Base-by-base conservation (phyloP, 1,284 basidiomycete genomes). In the Rhizoctonia solani region DNA sequence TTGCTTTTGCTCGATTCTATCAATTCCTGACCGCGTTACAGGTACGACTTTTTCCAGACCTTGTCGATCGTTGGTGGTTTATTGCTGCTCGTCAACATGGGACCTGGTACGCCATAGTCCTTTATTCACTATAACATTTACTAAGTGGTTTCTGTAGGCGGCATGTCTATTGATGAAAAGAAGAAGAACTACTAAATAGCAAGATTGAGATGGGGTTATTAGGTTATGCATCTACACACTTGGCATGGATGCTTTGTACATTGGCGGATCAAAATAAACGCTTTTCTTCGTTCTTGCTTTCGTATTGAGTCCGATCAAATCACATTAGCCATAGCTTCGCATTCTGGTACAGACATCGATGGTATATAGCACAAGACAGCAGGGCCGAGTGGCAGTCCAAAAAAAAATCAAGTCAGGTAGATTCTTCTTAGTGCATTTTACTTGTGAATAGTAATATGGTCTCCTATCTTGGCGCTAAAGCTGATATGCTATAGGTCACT, bases 161-260 rank as follows among this genome's bases (percentile, higher is more conserved):
- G 96, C 71, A 83, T 98, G 72, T 98, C 96, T 6, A 92, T 99
- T 69, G 97, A 99, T 80, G 95, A 98, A 83, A 98, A 98, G 85
- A 98, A 98, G 85, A 98, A 98, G 86, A 94, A 87, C 30, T 93
- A 84, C 65, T 72, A 59, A 72, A 11, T 34, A 34, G 11, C 4
- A 11, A 34, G 32, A 11, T 4, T 4, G 53, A 13, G 29, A 6
- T 34, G 34, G 49, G 39, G 39, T 27, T 39, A 21, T 32, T 19
- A n/a, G 4, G 32, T 14, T 39, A 19, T 39, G 11, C 34, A 25
- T 32, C 34, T 54, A 21, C 29, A 19, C 53, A 32, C 29, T 21
- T 32, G 14, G 25, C 14, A 53, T 27, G n/a, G 50, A 27, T 14
- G 25, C 14, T 53, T 27, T 29, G 25, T 53, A 53, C 50, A n/a